phyloP scores from a whole-genome alignment of 1,284 basidiomycete species.

The Leucoagaricus sp. region DNA sequence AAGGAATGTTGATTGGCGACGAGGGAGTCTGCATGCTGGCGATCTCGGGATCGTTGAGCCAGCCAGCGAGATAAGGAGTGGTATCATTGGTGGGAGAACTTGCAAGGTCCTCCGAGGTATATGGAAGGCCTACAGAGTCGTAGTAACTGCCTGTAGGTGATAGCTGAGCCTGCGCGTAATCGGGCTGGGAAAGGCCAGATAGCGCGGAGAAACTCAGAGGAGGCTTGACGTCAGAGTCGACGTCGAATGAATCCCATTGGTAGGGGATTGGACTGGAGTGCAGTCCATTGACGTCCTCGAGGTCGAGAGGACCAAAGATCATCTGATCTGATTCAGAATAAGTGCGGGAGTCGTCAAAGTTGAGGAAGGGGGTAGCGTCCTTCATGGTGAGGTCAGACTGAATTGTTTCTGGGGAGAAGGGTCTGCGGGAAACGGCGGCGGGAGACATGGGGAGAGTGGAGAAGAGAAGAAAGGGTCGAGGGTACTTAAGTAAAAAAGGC shows the following conservation, averaged over 20 bases:
- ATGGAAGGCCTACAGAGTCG: slow-evolving; percentile 38
- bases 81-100: slow-evolving; percentile 42
- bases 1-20: slow-evolving; percentile 65
- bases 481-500: slow-evolving; percentile 17
- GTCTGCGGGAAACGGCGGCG: slow-evolving; percentile 34
- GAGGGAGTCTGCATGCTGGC: slow-evolving; percentile 46
- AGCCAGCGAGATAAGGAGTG: slow-evolving; percentile 47
- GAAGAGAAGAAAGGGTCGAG: slow-evolving; percentile 27
- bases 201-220: slow-evolving; percentile 30
- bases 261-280: slow-evolving; percentile 32
- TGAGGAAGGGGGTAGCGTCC: slow-evolving; percentile 27
- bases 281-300: slow-evolving; percentile 51
- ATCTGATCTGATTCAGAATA: slow-evolving; percentile 52
- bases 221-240: slow-evolving; percentile 40
- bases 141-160: slow-evolving; percentile 38
- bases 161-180: slow-evolving; percentile 31
- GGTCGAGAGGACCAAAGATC: slow-evolving; percentile 64
- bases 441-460: slow-evolving; percentile 41
- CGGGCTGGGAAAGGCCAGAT: slow-evolving; percentile 24
- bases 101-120: slow-evolving; percentile 32
- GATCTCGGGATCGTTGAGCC: slow-evolving; percentile 60
- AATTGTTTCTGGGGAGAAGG: slow-evolving; percentile 29
- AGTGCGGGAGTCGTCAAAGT: slow-evolving; percentile 41
- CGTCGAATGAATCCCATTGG: slow-evolving; percentile 48
- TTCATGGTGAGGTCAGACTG: slow-evolving; percentile 13